A percentile compares a stretch with the other conserved stretches of the same genome.
Evolutionary conservation across 306 rosid genomes (phyloP).

Genomic region (Astragalus glycyphyllos): DNA sequence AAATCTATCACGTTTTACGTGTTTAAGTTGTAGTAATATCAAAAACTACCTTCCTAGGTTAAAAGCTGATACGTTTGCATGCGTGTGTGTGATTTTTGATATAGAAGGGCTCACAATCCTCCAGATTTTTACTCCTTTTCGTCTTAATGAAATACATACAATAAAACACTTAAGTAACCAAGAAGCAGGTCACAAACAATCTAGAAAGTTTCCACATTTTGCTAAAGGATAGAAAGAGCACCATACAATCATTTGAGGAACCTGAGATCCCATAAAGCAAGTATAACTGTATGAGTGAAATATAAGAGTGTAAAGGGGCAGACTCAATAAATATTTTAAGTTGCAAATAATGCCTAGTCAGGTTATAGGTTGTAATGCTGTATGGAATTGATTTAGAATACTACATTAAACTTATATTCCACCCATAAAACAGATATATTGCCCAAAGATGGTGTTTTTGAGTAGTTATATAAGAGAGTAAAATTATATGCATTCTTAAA

Average conservation of each 20-base stretch:
- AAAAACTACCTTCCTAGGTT: conserved; percentile 3
- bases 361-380: neutral
- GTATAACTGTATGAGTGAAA: neutral
- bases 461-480: conserved; percentile 21
- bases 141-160: conserved; percentile 8
- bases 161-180: neutral
- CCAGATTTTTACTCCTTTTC: conserved; percentile 21
- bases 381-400: neutral
- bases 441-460: neutral
- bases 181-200: conserved; percentile 30
- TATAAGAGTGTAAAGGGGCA: neutral
- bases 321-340: neutral
- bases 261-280: neutral
- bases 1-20: conserved; percentile 16
- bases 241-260: neutral
- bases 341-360: conserved; percentile 13
- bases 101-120: conserved; percentile 9
- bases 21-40: conserved; percentile 1
- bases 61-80: neutral
- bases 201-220: neutral
- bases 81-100: neutral
- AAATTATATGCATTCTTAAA: too few species aligned
- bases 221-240: conserved; percentile 2
- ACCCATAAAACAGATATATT: neutral
- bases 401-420: conserved; percentile 2